Conservation (phyloP, 805 yeast species). For the Candida morakotiae region DNA sequence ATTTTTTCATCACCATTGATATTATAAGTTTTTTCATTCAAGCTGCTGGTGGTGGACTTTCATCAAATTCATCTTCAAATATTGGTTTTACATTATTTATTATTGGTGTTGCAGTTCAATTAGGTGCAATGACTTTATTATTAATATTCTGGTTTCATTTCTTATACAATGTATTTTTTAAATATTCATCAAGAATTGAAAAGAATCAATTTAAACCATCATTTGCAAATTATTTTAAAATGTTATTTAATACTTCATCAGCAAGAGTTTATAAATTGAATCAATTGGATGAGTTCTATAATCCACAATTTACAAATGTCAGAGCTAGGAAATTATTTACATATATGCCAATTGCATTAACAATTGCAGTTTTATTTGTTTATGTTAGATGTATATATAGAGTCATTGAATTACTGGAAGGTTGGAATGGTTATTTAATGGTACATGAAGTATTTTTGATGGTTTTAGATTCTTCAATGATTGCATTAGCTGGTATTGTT, state of each 20-base stretch:
- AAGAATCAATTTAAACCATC: conserved; percentile 15
- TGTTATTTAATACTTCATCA: conserved; percentile 24
- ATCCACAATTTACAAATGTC: conserved; percentile 19
- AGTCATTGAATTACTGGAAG: conserved; percentile 38
- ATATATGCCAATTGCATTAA: conserved; percentile 32
- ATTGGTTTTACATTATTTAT: conserved; percentile 34
- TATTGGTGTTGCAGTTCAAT: conserved; percentile 36
- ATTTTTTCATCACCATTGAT: conserved; percentile 36
- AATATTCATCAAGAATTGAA: no score
- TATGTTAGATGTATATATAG: conserved; percentile 36
- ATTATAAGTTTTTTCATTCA: conserved; percentile 34
- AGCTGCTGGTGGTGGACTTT: conserved; percentile 37
- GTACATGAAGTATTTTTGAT: conserved; percentile 33
- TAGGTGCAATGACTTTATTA: conserved; percentile 35
- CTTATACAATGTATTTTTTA: conserved; percentile 28
- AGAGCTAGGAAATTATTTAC: conserved; percentile 22
- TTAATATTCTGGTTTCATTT: conserved; percentile 34
- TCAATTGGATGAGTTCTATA: conserved; percentile 27
- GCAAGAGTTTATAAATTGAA: conserved; percentile 17
- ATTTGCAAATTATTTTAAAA: conserved; percentile 20
- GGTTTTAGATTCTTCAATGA: conserved; percentile 37
- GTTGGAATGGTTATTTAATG: conserved; percentile 35
- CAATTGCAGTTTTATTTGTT: conserved; percentile 26
- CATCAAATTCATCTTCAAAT: conserved; percentile 22
- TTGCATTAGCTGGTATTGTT: conserved; percentile 30